Base-by-base conservation (phyloP, 768 basidiomycete species). In the Trametes cinnabarina region DNA sequence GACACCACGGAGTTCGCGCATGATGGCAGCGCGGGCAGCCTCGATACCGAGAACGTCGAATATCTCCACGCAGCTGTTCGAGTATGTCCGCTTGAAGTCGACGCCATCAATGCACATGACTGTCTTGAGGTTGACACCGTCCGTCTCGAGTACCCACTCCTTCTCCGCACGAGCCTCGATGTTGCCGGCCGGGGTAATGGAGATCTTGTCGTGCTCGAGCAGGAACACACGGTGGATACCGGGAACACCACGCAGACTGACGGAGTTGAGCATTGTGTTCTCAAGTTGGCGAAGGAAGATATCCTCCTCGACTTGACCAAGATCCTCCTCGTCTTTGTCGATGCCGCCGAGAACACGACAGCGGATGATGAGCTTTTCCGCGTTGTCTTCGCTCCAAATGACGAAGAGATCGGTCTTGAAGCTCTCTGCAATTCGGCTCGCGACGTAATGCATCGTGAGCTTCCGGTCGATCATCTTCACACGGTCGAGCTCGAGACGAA, bases 361-460 rank as follows among this genome's bases (percentile, higher is more conserved):
- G 43, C 97, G 96, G 65, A 99, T 90, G 66, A 98, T 83, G 11
- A 98, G 85, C 76, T 98, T 98, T 73, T 96, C 92, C 3, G 96
- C 92, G 74, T 97, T 98, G 73, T 98, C 96, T 80, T 98, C 96
- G 63, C 92, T 94, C 90, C 94, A 97, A 64, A 98, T 97, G 72
- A 98, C 94, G 72, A 98, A 98, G 14, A 98, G 78, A 69, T 98
- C 96, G 2, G 92, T 88, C 71, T 94, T 92, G 79, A 98, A 98
- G 63, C 85, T 94, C 71, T 94, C 91, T 19, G 90, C 89, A 57
- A 99, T 98, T 40, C 90, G 87, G 62, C 90, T 87, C 5, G 94
- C 95, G 41, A 98, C 95, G 63, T 93, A 92, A 46, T 88, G 81
- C 92, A 98, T 98, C 11, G 89, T 91, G 65, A 98, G 80, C 71